Percentiles rank a stretch among this genome's conserved stretches.
phyloP scores from a whole-genome alignment of 805 yeast genomes.

The Spathaspora girioi region DNA sequence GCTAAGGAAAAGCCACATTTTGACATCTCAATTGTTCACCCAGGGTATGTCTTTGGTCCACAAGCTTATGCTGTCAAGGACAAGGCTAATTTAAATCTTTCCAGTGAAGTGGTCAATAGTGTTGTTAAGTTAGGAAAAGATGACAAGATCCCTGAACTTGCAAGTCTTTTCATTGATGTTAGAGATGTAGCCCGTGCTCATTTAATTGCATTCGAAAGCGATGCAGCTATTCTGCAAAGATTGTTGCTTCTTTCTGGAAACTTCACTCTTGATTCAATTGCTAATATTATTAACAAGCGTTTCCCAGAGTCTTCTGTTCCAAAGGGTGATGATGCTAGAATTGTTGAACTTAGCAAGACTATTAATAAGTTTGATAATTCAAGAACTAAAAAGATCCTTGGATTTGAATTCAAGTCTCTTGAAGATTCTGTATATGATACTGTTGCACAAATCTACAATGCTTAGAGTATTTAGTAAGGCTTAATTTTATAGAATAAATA shows the following conservation, averaged over 20 bases:
- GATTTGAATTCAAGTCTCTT: constrained; percentile 34
- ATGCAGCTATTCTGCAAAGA: constrained; percentile 18
- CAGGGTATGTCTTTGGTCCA: constrained; percentile 23
- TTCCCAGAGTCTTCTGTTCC: constrained; percentile 45
- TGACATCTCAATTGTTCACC: constrained; percentile 11
- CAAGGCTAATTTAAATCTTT: constrained; percentile 27
- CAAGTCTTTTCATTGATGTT: constrained; percentile 33
- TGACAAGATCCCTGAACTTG: constrained; percentile 17
- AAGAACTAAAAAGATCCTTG: constrained; percentile 32
- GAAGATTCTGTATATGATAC: constrained; percentile 40
- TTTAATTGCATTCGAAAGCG: constrained; percentile 31
- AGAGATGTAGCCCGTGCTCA: constrained; percentile 46
- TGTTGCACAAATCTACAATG: constrained; percentile 10
- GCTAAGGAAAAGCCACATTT: constrained; percentile 13
- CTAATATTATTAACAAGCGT: constrained; percentile 29
- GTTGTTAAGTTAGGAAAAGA: constrained; percentile 26
- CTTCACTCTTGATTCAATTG: constrained; percentile 21
- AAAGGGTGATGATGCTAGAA: constrained; percentile 19
- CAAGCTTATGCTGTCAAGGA: constrained; percentile 10
- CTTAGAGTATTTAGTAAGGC: not conserved
- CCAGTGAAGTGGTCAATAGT: constrained; percentile 36
- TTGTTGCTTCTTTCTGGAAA: constrained; percentile 15
- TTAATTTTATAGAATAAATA: no score
- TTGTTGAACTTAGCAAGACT: not conserved
- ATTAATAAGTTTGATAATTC: constrained; percentile 21